Percentiles rank a stretch among this genome's conserved stretches.
phyloP scores from a whole-genome alignment of 495 filamentous ascomycete species.

The Aspergillus bridgeri region DNA sequence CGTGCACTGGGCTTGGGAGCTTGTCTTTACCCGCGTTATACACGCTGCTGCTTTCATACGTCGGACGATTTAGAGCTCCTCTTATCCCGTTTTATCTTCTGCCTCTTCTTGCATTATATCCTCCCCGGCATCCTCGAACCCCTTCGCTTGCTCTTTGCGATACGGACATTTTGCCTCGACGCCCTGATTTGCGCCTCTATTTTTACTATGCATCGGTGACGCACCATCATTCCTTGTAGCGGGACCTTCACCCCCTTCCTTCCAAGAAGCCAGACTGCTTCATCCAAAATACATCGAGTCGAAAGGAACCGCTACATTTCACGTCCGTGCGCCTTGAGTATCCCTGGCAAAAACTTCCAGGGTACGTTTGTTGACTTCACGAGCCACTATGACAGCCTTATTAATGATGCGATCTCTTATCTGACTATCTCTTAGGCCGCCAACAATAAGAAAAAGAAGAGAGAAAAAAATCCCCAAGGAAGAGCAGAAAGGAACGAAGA shows the following conservation, averaged over 20 bases:
- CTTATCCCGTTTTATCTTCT: constrained; percentile 1
- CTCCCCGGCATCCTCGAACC: neutral
- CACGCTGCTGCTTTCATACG: constrained; percentile 13
- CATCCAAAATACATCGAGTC: constrained; percentile 3
- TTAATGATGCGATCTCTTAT: neutral
- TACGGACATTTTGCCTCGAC: constrained; percentile 3
- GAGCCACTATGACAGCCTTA: neutral
- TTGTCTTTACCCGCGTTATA: constrained; percentile 13
- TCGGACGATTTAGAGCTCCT: constrained; percentile 5
- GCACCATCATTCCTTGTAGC: constrained; percentile 29
- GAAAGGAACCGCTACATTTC: constrained; percentile 5
- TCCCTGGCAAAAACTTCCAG: constrained; percentile 12
- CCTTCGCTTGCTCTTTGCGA: neutral
- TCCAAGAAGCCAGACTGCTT: constrained; percentile 12
- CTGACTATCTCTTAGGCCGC: neutral
- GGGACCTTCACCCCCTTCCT: constrained; percentile 23
- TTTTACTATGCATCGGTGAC: constrained; percentile 28
- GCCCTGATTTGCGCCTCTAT: constrained; percentile 2
- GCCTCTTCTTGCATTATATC: neutral
- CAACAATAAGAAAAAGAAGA: neutral
- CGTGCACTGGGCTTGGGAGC: constrained; percentile 10
- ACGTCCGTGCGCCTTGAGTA: constrained; percentile 11
- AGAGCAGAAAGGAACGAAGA: neutral
- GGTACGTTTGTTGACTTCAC: constrained; percentile 6
- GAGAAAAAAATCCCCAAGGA: neutral